Evolutionary conservation across 306 rosid species (phyloP).

Genomic region (Vigna unguiculata): DNA sequence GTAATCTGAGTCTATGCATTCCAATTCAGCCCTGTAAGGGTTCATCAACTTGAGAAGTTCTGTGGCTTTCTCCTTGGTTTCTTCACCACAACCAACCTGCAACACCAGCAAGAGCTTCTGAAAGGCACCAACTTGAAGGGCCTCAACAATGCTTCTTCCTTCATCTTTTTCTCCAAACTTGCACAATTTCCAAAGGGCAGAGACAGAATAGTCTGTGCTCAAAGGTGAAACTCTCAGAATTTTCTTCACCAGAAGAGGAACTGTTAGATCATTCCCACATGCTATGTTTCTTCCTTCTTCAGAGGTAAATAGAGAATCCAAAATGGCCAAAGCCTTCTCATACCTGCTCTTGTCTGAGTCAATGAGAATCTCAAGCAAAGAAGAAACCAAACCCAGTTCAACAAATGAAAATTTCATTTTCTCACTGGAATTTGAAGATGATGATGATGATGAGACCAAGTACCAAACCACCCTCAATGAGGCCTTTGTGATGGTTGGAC

Average conservation of each 20-base stretch:
- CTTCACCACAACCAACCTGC: conserved; percentile 70
- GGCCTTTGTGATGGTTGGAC: conserved; percentile 59
- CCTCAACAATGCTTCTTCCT: conserved; percentile 59
- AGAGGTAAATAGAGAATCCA: conserved; percentile 53
- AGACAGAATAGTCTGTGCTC: conserved; percentile 64
- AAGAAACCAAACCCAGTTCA: conserved; percentile 60
- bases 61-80: conserved; percentile 66
- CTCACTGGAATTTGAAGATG: conserved; percentile 40
- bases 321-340: conserved; percentile 61
- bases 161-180: conserved; percentile 49
- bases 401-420: conserved; percentile 46
- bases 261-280: conserved; percentile 56
- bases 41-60: conserved; percentile 74
- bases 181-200: conserved; percentile 67
- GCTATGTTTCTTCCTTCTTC: conserved; percentile 62
- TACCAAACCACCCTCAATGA: conserved; percentile 56
- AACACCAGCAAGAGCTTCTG: conserved; percentile 73
- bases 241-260: conserved; percentile 79
- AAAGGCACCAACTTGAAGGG: conserved; percentile 80
- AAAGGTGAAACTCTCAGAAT: conserved; percentile 64
- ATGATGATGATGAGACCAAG: conserved; percentile 52
- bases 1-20: conserved; percentile 81
- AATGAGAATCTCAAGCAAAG: conserved; percentile 54
- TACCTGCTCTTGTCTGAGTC: conserved; percentile 63
- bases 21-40: conserved; percentile 70